Base-by-base conservation (phyloP, 176 grass and related monocot genomes). In the Hyparrhenia diplandra region DNA sequence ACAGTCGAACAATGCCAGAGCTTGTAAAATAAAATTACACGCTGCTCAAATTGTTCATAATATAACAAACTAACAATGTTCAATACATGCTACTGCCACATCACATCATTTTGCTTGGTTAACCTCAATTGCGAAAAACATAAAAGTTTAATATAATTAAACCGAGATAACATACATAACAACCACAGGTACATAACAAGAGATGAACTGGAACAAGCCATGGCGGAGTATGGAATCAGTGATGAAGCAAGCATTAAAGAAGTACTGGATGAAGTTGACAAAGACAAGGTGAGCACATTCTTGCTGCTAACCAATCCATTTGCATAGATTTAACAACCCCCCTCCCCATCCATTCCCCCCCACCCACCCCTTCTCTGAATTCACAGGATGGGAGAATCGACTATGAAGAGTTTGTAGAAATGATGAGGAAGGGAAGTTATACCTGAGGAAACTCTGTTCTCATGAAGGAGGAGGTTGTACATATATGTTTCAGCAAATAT, bases 171-270 rank as follows among this genome's bases (percentile, higher is more conserved):
- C 32, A 34, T 34, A 34, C 32, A 34, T 34, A 77, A 85, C 46
- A 27, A 82, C 66, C 85, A 57, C 58, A 98, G 92, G 75, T 95
- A 91, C 78, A 95, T 98, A 80, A 93, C 95, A 89, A 94, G 81
- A 89, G 95, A 98, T 12, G 95, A 98, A 88, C 82, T 98, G 35
- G 61, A 82, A 81, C 84, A 91, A 82, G 95, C 86, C 78, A 91
- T 98, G 95, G 37, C 76, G 76, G 77, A 88, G 75, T 79, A 93
- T n/a, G 93, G 85, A 69, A 76, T 93, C 63, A 64, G 90, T 35
- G 88, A 93, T 73, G 93, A 93, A 60, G 88, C 93, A 75, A 93
- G 78, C 73, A 96, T 96, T 41, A 90, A 83, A 58, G 67, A 90
- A 90, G 83, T 97, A 77, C 76, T 97, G 34, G 90, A 93, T 12